Base-by-base conservation (phyloP, 768 basidiomycete species). In the Boletus fagicola region DNA sequence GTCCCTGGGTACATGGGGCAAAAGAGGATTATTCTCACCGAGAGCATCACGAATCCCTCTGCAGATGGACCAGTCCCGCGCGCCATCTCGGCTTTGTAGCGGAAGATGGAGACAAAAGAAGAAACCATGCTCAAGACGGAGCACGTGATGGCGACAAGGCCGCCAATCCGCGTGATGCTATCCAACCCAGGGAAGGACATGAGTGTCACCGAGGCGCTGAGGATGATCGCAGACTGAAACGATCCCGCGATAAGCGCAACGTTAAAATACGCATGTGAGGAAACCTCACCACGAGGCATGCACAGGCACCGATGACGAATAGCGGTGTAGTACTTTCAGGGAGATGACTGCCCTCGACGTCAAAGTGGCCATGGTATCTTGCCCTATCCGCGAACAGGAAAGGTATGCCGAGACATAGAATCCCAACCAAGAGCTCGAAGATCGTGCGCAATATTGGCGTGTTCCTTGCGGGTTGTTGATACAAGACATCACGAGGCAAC, bases 141-240 rank as follows among this genome's bases (percentile, higher is more conserved):
- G 67, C 86, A 85, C 57, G 87, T 73, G 51, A 88, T 81, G 33
- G 88, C 83, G 15, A 89, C 75, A 62, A 92, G 78, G 33, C 83
- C 85, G 24, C 84, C 81, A 48, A 85, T 76, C 54, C 89, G 81
- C 54, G 86, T 74, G 59, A 86, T 60, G 57, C 76, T 80, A 69
- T 87, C 85, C 71, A 93, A 62, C 39, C 85, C 87, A 63, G 91
- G 90, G 52, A 93, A 79, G 50, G 88, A 83, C 68, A 93, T 80
- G 74, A 92, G 85, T 28, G 89, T 91, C 55, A 91, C 87, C 40
- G 90, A 88, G 33, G 89, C 86, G 62, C 91, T 91, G 56, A 92
- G 75, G 24, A 92, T 79, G 56, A 92, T 80, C 30, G 90, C 90
- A 64, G 90, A 88, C 90, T 92, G 69, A 38, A 52, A 44, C 9